These are phyloP conservation scores for Tagetes erecta DNA, from an alignment of 129 eudicot species.

Conservation along the genomic window DNA sequence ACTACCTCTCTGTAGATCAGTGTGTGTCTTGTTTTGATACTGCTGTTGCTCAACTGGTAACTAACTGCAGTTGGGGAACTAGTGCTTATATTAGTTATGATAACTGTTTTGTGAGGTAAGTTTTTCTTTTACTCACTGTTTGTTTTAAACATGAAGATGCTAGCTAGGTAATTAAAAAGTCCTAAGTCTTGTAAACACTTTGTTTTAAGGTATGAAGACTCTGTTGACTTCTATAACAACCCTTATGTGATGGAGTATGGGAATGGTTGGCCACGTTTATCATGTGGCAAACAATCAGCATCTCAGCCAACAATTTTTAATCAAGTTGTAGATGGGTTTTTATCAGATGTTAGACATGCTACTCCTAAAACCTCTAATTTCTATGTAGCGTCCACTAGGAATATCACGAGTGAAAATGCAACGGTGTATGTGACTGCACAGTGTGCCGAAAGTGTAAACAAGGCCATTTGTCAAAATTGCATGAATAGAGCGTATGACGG, in stretches of 20 bases:
- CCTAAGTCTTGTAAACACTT: neutral
- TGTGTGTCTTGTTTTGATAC: conserved; percentile 64
- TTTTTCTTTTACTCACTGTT: neutral
- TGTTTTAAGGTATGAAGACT: conserved; percentile 60
- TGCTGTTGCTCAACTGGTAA: conserved; percentile 34
- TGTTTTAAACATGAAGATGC: too few species aligned
- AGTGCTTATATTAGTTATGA: conserved; percentile 62
- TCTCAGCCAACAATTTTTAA: conserved; percentile 38
- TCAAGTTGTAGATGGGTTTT: conserved; percentile 29
- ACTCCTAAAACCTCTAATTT: conserved; percentile 48
- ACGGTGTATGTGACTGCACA: conserved; percentile 52
- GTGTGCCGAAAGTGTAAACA: conserved; percentile 37
- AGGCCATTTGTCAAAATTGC: conserved; percentile 44
- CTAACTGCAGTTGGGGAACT: conserved; percentile 52
- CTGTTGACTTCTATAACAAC: conserved; percentile 30
- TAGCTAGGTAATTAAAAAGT: neutral
- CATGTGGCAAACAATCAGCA: conserved; percentile 51
- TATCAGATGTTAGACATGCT: conserved; percentile 46
- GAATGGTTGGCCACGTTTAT: conserved; percentile 36
- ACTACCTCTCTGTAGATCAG: conserved; percentile 46
- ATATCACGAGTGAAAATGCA: conserved; percentile 28
- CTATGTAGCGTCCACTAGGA: conserved; percentile 51
- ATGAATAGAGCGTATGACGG: conserved; percentile 43
- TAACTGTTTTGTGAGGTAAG: conserved; percentile 58
- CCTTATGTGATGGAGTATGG: conserved; percentile 44